Conservation (phyloP, 192 early-diverging fungal genomes). For the Ramicandelaber brevisporus region DNA sequence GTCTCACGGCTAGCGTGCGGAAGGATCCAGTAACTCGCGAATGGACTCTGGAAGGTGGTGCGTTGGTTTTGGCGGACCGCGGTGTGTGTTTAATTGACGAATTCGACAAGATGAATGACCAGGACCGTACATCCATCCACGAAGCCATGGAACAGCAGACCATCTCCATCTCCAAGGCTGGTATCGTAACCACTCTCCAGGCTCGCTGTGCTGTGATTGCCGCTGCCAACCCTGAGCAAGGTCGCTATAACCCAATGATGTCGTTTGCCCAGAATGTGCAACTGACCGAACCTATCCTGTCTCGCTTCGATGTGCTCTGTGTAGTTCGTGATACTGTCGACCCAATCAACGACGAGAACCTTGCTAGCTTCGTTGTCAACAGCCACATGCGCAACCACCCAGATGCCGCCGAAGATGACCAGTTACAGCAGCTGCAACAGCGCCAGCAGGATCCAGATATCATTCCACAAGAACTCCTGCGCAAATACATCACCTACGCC, state of each 20-base stretch:
- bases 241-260: slow-evolving; percentile 67
- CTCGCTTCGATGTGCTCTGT: slow-evolving; percentile 91
- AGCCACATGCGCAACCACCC: slow-evolving; percentile 86
- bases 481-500: slow-evolving; percentile 76
- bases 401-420: no score
- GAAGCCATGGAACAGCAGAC: slow-evolving; percentile 82
- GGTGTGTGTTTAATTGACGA: slow-evolving; percentile 74
- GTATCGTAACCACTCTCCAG: slow-evolving; percentile 64
- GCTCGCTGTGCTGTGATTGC: slow-evolving; percentile 61
- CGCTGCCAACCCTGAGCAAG: slow-evolving; percentile 63
- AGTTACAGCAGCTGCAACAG: slow-evolving; percentile 9
- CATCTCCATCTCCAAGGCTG: slow-evolving; percentile 70
- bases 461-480: slow-evolving; percentile 52
- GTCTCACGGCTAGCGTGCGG: slow-evolving; percentile 57
- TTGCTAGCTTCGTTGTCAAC: slow-evolving; percentile 83
- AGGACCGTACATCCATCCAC: slow-evolving; percentile 85
- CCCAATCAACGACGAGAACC: slow-evolving; percentile 63
- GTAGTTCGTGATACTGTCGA: slow-evolving; percentile 87
- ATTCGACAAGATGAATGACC: slow-evolving; percentile 81
- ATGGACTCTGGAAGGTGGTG: slow-evolving; percentile 77
- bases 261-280: slow-evolving; percentile 94
- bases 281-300: slow-evolving; percentile 93
- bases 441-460: slow-evolving; percentile 16
- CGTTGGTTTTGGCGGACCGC: slow-evolving; percentile 63
- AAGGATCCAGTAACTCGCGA: slow-evolving; percentile 69